Evolutionary conservation across 768 basidiomycete species (phyloP), one percentile per base, ranked within the genome.

Genomic region (Amanita jacksonii): DNA sequence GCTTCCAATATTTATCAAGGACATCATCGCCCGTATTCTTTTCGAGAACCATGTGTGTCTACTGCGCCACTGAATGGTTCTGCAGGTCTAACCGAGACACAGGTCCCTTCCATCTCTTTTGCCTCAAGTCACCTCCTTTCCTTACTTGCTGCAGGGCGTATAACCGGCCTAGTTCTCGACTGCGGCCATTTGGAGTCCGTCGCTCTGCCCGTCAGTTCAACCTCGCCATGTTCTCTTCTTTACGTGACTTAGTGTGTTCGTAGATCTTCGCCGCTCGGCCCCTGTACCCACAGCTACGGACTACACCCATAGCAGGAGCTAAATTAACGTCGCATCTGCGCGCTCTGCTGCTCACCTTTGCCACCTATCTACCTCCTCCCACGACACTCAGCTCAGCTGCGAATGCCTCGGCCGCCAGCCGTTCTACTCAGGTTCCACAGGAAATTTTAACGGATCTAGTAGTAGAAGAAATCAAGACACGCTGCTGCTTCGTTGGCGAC

Each of bases 101-200:
- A 96, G 91, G 85, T 96, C 22, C 94, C 92, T 5, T 91, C 89
- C 5, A 73, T 99, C 51, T 94, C 91, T 2, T 99, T 98, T 62
- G 85, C 87, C 1, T 83, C 88, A 12, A 84, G 88, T 45, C 89
- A 89, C 53, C 65, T 98, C 0, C 74, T 97, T 13, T 77, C 91
- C 3, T 67, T 98, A 10, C 70, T 96, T 48, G 81, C 91, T 2
- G 78, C 81, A 5, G 96, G 96, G 8, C 71, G 88, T 47, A 85
- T 92, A 51, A 93, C 92, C 1, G 96, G 94, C 5, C 75, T 99
- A 10, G 94, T 98, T 1, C 65, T 98, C 2, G 96, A 99, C 57
- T 83, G 81, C 51, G 96, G 96, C 1, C 82, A 94, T 58, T 71
- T 94, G 3, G 96, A 98, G 60, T 87, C 91, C 0, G 83, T 81